phyloP scores from a whole-genome alignment of 805 yeast genomes.

The Nakazawaea ernobii region DNA sequence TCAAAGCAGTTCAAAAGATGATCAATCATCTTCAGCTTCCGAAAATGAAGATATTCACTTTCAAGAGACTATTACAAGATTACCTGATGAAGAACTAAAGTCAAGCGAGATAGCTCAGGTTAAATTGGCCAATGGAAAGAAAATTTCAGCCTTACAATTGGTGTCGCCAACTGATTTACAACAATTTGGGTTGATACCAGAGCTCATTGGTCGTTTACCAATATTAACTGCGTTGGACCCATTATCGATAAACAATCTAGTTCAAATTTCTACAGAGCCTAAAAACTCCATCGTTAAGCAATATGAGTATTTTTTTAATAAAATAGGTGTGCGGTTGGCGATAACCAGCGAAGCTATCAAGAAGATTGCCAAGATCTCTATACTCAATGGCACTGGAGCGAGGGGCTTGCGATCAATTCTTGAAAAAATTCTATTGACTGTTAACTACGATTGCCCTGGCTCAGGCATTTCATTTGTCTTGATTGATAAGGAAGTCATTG shows the following conservation, averaged over 20 bases:
- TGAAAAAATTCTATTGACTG: slow-evolving; percentile 44
- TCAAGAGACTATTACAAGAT: slow-evolving; percentile 3
- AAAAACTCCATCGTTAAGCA: slow-evolving; percentile 49
- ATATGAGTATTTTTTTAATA: slow-evolving; percentile 46
- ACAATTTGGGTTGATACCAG: slow-evolving; percentile 53
- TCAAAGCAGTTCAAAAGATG: slow-evolving; percentile 10
- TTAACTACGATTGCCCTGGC: slow-evolving; percentile 57
- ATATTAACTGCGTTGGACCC: slow-evolving; percentile 44
- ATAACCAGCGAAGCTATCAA: slow-evolving; percentile 43
- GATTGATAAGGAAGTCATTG: slow-evolving; percentile 38
- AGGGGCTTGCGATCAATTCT: slow-evolving; percentile 52
- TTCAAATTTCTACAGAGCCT: slow-evolving; percentile 48
- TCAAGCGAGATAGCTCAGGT: slow-evolving; percentile 28
- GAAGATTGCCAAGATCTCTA: slow-evolving; percentile 42
- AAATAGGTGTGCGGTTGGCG: slow-evolving; percentile 44
- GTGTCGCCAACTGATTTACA: slow-evolving; percentile 46
- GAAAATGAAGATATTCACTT: neutral
- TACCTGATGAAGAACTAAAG: slow-evolving; percentile 3
- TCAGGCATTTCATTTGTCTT: slow-evolving; percentile 46
- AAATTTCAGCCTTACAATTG: slow-evolving; percentile 36
- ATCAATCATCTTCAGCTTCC: neutral
- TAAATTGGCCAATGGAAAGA: slow-evolving; percentile 30
- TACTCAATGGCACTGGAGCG: slow-evolving; percentile 54
- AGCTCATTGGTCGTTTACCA: slow-evolving; percentile 55
- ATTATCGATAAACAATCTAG: slow-evolving; percentile 37